Base-by-base conservation (phyloP, 495 filamentous ascomycete genomes). In the Umbilicaria muhlenbergii region DNA sequence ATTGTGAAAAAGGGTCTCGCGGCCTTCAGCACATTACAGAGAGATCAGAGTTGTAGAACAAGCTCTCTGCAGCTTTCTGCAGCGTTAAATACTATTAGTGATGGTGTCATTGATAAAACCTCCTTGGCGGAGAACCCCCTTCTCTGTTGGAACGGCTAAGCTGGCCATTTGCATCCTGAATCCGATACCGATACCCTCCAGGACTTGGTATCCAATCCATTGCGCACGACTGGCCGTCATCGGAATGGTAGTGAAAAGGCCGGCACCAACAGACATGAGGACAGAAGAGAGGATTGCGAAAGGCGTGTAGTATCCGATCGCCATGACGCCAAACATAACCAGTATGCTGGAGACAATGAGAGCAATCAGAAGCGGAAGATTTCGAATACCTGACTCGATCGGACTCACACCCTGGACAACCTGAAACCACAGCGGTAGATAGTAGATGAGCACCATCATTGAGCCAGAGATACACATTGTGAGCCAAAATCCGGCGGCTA, bases 151-250 rank as follows among this genome's bases (percentile, higher is more conserved):
- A n/a, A n/a, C n/a, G n/a, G n/a, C n/a, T n/a, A n/a, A n/a, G n/a
- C n/a, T n/a, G n/a, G n/a, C n/a, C n/a, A n/a, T n/a, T n/a, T n/a
- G n/a, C n/a, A n/a, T n/a, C n/a, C n/a, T n/a, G n/a, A n/a, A n/a
- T n/a, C 63, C 65, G 10, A 56, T 41, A 0, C 61, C 68, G n/a
- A 65, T 39, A 1, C 67, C 67, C 18, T 51, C 57, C 5, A 68
- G 14, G 12, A 62, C 47, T 31, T 62, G 56, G 51, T 61, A 67
- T 1, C 51, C 58, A 34, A 65, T 53, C 56, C 61, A 62, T 3
- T 49, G 36, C 7, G 39, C 42, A 3, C 53, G 43, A 5, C 47
- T 39, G 1, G 63, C 59, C 42, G 21, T 48, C 0, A 51, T 45
- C 12, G 31, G 21, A 19, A 56, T 51, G 3, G 50, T 56, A 14